Conservation (phyloP, 805 yeast species). For the Tetrapisispora taiwanensis region DNA sequence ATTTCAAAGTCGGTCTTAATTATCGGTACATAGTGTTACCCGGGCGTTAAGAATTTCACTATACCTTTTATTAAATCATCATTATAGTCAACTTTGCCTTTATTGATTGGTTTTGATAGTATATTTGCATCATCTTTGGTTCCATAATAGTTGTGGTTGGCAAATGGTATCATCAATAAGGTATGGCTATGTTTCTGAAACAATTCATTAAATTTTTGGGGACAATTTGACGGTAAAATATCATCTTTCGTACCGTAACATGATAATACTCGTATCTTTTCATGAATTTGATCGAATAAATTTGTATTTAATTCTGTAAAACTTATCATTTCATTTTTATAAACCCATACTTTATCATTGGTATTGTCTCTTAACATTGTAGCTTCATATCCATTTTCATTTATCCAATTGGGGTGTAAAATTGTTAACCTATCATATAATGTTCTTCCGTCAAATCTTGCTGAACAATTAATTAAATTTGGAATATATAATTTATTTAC, state of each 20-base stretch:
- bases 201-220: conserved; percentile 45
- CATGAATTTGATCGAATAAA: conserved; percentile 33
- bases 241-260: conserved; percentile 63
- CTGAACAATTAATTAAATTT: conserved; percentile 59
- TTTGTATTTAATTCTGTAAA: conserved; percentile 40
- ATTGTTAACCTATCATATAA: conserved; percentile 33
- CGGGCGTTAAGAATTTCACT: neutral
- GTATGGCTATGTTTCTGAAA: conserved; percentile 46
- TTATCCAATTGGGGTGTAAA: conserved; percentile 31
- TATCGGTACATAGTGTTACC: neutral
- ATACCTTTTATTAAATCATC: neutral
- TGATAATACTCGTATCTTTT: conserved; percentile 46
- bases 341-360: conserved; percentile 33
- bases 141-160: conserved; percentile 79
- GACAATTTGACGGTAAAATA: conserved; percentile 56
- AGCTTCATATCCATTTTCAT: conserved; percentile 33
- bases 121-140: conserved; percentile 29
- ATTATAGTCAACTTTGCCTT: conserved; percentile 43
- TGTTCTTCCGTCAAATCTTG: conserved; percentile 50
- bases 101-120: conserved; percentile 35
- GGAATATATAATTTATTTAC: conserved; percentile 38
- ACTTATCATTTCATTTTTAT: conserved; percentile 41
- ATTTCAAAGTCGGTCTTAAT: neutral
- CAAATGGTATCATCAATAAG: conserved; percentile 49
- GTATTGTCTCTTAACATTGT: conserved; percentile 42